Evolutionary conservation across 1,284 basidiomycete genomes (phyloP).

Genomic region (Malassezia yamatoensis): DNA sequence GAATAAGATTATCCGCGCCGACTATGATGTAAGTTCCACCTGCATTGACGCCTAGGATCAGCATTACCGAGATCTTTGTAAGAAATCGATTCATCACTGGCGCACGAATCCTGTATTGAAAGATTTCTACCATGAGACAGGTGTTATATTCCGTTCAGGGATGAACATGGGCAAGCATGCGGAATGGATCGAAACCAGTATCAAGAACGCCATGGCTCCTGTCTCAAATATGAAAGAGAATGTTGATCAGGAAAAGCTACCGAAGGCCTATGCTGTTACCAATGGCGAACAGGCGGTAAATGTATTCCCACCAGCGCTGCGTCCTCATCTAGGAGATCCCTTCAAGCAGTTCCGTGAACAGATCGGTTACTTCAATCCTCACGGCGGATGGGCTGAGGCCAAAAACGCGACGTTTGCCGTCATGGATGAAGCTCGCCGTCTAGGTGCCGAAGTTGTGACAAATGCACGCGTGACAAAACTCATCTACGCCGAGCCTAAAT

Average conservation of each 20-base stretch:
- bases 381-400: slow-evolving; percentile 78
- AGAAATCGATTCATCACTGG: slow-evolving; percentile 64
- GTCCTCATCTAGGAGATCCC: slow-evolving; percentile 10
- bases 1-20: slow-evolving; percentile 60
- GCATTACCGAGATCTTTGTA: slow-evolving; percentile 60
- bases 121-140: slow-evolving; percentile 34
- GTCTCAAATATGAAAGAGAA: not conserved
- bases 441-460: slow-evolving; percentile 58
- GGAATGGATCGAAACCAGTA: slow-evolving; percentile 18
- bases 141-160: slow-evolving; percentile 30
- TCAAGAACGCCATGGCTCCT: slow-evolving; percentile 17
- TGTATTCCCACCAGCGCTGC: slow-evolving; percentile 11
- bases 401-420: slow-evolving; percentile 58
- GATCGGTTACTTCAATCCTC: slow-evolving; percentile 61
- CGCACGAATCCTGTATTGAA: slow-evolving; percentile 48
- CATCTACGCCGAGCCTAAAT: slow-evolving; percentile 14
- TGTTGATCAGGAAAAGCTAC: not conserved
- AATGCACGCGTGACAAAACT: slow-evolving; percentile 51
- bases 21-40: slow-evolving; percentile 29
- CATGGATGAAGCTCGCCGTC: slow-evolving; percentile 54
- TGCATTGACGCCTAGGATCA: slow-evolving; percentile 16
- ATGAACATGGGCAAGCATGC: not conserved
- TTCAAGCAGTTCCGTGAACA: slow-evolving; percentile 19
- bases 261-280: slow-evolving; percentile 18
- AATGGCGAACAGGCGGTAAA: slow-evolving; percentile 12